Evolutionary conservation across 139 green algal genomes (phyloP), one percentile per base, ranked within the genome.

Genomic region (Edaphochlamys debaryana): DNA sequence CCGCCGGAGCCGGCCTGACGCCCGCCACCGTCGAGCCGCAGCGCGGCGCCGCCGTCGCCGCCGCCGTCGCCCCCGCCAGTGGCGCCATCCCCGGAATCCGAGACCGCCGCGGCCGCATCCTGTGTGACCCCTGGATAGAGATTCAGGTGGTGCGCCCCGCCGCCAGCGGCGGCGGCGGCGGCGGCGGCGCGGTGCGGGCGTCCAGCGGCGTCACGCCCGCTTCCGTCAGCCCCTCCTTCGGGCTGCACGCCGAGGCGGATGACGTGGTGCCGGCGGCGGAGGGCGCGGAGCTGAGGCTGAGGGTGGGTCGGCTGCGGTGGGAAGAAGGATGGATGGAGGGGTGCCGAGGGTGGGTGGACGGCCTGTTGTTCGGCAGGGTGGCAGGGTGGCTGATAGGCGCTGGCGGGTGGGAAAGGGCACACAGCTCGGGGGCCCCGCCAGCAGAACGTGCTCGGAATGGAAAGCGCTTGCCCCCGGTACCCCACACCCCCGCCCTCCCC

Each of bases 211-310:
- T 63, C 23, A 63, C 73, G 11, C 63, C 76, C 7, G 30, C 62
- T 32, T 67, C 8, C 23, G 63, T 52, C n/a, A 30, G 25, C 22
- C 76, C 76, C 6, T 22, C 2, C 4, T 73, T 73, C 32, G 27
- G 29, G 8, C 42, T 82, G 40, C 76, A 82, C 40, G 62, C 42
- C 15, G 76, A 82, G 60, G 76, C 66, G 76, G 76, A 82, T 11
- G 76, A n/a, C 20, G 62, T 74, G 42, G 41, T 40, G 41, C 63
- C 63, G 42, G 76, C 62, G 41, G 76, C 25, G n/a, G 62, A 63
- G 40, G 60, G 60, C 60, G 54, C 58, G 60, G 63, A 74, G 63
- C 63, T 82, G 42, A 30, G 63, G 41, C 9, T 82, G 32, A n/a
- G 66, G 75, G 75, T 81, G 41, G 9, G 60, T 1, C 40, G 0